Base-by-base conservation (phyloP, 768 basidiomycete genomes). In the Favolaschia claudopus region DNA sequence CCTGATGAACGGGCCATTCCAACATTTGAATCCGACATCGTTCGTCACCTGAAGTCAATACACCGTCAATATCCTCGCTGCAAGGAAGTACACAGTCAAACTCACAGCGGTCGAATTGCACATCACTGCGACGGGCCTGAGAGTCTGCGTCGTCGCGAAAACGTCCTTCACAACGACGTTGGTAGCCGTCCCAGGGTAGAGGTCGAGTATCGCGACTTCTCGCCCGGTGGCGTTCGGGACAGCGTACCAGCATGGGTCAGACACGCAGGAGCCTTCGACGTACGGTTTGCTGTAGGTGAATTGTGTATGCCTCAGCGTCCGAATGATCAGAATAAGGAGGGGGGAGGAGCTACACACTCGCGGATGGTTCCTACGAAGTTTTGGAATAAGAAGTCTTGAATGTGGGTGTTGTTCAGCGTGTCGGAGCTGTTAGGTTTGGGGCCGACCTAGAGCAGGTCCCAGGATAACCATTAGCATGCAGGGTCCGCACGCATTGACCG, bases 171-270 rank as follows among this genome's bases (percentile, higher is more conserved):
- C 80, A 25, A 82, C 67, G 49, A 89, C 71, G 62, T 85, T 83
- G 8, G 70, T 71, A 1, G 83, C 84, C 8, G 85, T 87, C n/a
- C 74, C 74, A 3, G 82, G 80, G 58, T 85, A 84, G 22, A 88
- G 69, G 65, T 87, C 86, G 33, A 87, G 78, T 43, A 88, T 86
- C 7, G 74, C 74, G 22, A 83, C 83, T 69, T 88, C 85, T 60
- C 81, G 84, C 27, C 85, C 84, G 1, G 85, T 86, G 9, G 85
- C 84, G 20, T 79, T 78, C 3, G 75, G 58, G 0, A 87, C 84
- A 42, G 66, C 72, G 67, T 87, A 85, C 85, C 86, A 88, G 72
- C 85, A 87, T 5, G 85, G 86, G 64, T 88, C 83, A 22, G 69
- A 76, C 20, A 88, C 71, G 61, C 87, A 88, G 1, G 81, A 81